phyloP scores from a whole-genome alignment of 2,329 filamentous ascomycete species.

The Colletotrichum sp. region DNA sequence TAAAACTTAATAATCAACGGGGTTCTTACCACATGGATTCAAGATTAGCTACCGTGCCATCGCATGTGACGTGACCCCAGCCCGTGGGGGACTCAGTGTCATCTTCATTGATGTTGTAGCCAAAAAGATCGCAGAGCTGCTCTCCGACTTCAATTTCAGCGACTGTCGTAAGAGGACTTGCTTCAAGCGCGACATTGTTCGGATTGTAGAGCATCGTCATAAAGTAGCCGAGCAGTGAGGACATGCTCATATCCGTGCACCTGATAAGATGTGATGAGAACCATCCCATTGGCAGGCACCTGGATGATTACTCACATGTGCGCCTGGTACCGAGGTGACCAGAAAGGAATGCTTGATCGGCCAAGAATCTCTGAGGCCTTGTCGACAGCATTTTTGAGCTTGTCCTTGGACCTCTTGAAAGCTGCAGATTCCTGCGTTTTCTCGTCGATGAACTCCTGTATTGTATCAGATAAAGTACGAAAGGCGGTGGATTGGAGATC shows the following conservation, averaged over 20 bases:
- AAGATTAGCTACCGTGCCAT: constrained; percentile 50
- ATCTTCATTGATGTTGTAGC: constrained; percentile 41
- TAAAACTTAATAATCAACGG: background rate
- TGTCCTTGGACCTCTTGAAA: constrained; percentile 36
- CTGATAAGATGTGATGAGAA: background rate
- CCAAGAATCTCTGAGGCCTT: constrained; percentile 42
- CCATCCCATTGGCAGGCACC: rapidly evolving
- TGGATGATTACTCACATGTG: constrained; percentile 44
- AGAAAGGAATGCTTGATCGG: constrained; percentile 49
- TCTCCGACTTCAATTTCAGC: constrained; percentile 49
- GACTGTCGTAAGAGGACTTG: constrained; percentile 48
- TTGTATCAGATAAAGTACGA: background rate
- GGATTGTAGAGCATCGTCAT: constrained; percentile 57
- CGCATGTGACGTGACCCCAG: constrained; percentile 53
- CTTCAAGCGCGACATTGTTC: constrained; percentile 52
- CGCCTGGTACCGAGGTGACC: constrained; percentile 49
- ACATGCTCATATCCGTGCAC: constrained; percentile 45
- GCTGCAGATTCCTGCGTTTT: constrained; percentile 35
- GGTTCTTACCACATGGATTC: constrained; percentile 48
- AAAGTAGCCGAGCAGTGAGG: constrained; percentile 48
- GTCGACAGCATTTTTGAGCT: constrained; percentile 37
- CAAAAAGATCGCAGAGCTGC: constrained; percentile 49
- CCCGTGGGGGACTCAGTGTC: constrained; percentile 27
- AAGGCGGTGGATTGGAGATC: background rate
- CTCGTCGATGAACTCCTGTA: constrained; percentile 38